Conservation (phyloP, 257 asterid species). For the Buddleja alternifolia region DNA sequence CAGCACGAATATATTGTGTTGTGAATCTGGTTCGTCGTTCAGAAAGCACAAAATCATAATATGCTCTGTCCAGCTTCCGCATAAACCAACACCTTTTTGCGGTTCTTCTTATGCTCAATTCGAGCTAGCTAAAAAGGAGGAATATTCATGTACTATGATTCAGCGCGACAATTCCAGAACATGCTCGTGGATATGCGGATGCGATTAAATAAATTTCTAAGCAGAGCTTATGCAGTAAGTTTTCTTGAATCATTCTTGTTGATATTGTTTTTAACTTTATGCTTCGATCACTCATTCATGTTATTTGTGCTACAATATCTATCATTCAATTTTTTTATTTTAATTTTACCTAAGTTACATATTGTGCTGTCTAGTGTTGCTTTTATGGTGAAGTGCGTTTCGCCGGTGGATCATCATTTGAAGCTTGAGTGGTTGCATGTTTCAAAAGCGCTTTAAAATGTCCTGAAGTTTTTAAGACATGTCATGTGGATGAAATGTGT, state of each 20-base stretch:
- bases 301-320: background rate
- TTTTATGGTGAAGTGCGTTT: background rate
- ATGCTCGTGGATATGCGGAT: constrained; percentile 23
- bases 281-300: constrained; percentile 3
- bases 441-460: background rate
- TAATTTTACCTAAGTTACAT: too few species aligned
- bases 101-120: background rate
- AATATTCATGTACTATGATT: constrained; percentile 10
- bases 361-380: background rate
- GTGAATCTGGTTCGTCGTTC: background rate
- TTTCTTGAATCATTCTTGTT: constrained; percentile 14
- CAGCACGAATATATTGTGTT: too few species aligned
- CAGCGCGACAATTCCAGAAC: background rate
- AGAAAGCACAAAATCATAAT: background rate
- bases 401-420: background rate
- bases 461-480: background rate
- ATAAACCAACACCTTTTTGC: background rate
- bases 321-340: background rate
- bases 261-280: background rate
- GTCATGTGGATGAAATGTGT: background rate
- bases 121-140: background rate
- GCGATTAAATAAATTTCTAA: background rate
- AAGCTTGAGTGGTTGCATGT: constrained; percentile 24
- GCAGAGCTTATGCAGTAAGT: constrained; percentile 24
- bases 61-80: background rate